Base-by-base conservation (phyloP, 2,329 filamentous ascomycete genomes). In the Fusarium sp. region DNA sequence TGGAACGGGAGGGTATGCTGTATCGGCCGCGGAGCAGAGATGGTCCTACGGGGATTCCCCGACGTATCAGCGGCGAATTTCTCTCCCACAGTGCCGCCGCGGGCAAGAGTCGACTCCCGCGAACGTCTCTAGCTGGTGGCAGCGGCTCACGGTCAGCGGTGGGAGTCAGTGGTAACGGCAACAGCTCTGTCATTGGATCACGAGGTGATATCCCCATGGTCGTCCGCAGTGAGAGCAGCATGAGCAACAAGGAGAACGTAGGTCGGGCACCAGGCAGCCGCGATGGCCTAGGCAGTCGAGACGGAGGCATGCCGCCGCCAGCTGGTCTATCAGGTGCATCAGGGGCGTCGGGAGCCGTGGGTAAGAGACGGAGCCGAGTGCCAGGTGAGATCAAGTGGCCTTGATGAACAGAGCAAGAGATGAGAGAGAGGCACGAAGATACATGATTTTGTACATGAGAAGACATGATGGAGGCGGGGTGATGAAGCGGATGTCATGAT, bases 21-120 rank as follows among this genome's bases (percentile, higher is more conserved):
- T 83, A 83, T 64, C 77, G 81, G 16, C 83, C 82, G 1, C 76
- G 79, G 8, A 83, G 81, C 69, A 75, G 79, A 31, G 81, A 83
- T 53, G 78, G 81, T 1, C 76, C 78, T 10, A 81, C 80, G n/a
- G 79, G 76, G 44, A 79, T 83, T 14, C 82, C 82, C 4, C 77
- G 82, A 29, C 77, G 82, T 16, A 77, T 83, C 53, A 84, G 80
- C 67, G 81, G 80, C 51, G 82, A 83, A 60, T 74, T 78, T 6
- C 70, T 70, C 36, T 75, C 75, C 4, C 66, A 74, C 36, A 66
- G 69, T 50, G 71, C 69, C 60, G 62, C 67, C 31, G 62, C 65
- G 16, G 75, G 66, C 23, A 82, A 79, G 73, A 83, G 80, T 67
- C 77, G 80, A 10, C 72, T 82, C 6, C 81, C 80, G 18, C 77